Evolutionary conservation across 768 basidiomycete genomes (phyloP), one percentile per base, ranked within the genome.

Genomic region (Melanogaster broomeanus): DNA sequence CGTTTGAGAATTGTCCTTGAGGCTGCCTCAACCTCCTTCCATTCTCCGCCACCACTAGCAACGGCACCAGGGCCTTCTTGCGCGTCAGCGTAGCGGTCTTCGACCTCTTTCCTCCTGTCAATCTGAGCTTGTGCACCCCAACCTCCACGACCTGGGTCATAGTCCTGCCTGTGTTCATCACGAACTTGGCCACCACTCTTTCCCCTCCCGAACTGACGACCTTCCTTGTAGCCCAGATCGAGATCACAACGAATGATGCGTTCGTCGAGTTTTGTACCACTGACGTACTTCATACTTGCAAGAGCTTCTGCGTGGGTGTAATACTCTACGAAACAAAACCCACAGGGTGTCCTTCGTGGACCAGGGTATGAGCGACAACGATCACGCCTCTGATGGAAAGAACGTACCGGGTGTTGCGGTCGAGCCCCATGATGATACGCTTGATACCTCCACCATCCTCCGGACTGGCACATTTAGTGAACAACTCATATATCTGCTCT

Each of bases 211-310:
- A 98, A 99, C 71, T 99, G 97, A 55, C 97, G 77, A 13, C 96
- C 96, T 65, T 99, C 97, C 64, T 85, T 85, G 72, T 98, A 99
- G 6, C 97, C 97, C 24, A 94, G 78, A 75, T 99, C 97, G 64
- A 99, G 75, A 75, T 99, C 97, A 64, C 95, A 98, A 42, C 97
- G 89, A 56, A 99, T 96, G 61, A 99, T 92, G 30, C 97, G 89
- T 72, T 99, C 97, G 71, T 99, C 97, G 19, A 99, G 84, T 74
- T 98, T 98, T 31, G 95, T 94, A n/a, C 96, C 97, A 45, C 90
- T 93, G 61, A 98, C 83, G 69, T 97, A 95, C 42, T 88, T 85
- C 82, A 98, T 86, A 55, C 88, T 87, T 37, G 93, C 90, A 35
- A 97, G 77, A 16, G 97, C 96, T 70, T 98, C 95, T 6, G 85